Evolutionary conservation across 257 asterid species (phyloP).

Genomic region (Solanum ossicruentum): DNA sequence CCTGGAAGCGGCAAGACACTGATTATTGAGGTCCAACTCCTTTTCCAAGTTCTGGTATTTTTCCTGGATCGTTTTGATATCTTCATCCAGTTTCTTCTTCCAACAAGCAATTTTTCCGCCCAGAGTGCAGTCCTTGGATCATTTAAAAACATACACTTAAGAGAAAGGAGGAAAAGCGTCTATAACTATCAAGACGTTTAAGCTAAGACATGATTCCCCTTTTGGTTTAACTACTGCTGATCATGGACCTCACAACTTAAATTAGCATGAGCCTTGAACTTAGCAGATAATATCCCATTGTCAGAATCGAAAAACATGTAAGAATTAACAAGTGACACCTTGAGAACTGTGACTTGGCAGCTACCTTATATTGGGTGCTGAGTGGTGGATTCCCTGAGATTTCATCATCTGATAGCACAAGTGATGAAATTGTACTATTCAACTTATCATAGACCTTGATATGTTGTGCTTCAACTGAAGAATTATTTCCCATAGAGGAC

Average conservation of each 20-base stretch:
- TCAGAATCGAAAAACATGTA: conserved; percentile 37
- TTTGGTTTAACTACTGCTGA: background rate
- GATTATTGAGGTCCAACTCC: conserved; percentile 27
- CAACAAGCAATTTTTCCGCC: conserved; percentile 67
- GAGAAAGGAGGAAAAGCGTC: background rate
- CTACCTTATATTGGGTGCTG: conserved; percentile 69
- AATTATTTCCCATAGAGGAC: conserved; percentile 13
- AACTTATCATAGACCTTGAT: conserved; percentile 43
- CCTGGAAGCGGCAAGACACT: conserved; percentile 45
- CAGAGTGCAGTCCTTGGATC: conserved; percentile 53
- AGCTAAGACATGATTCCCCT: background rate
- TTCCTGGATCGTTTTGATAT: conserved; percentile 31
- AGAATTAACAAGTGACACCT: conserved; percentile 40
- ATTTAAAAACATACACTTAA: conserved; percentile 9
- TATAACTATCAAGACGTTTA: background rate
- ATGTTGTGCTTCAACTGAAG: conserved; percentile 39
- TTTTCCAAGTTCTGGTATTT: conserved; percentile 46
- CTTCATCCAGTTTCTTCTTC: conserved; percentile 59
- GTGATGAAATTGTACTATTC: conserved; percentile 40
- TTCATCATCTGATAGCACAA: conserved; percentile 31
- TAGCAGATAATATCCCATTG: conserved; percentile 44
- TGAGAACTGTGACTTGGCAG: conserved; percentile 54
- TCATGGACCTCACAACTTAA: conserved; percentile 9
- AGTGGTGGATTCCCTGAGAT: conserved; percentile 6
- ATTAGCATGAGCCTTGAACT: conserved; percentile 23